Evolutionary conservation across 2,329 filamentous ascomycete species (phyloP), one percentile per base, ranked within the genome.

Genomic region (Phialophora verrucosa): DNA sequence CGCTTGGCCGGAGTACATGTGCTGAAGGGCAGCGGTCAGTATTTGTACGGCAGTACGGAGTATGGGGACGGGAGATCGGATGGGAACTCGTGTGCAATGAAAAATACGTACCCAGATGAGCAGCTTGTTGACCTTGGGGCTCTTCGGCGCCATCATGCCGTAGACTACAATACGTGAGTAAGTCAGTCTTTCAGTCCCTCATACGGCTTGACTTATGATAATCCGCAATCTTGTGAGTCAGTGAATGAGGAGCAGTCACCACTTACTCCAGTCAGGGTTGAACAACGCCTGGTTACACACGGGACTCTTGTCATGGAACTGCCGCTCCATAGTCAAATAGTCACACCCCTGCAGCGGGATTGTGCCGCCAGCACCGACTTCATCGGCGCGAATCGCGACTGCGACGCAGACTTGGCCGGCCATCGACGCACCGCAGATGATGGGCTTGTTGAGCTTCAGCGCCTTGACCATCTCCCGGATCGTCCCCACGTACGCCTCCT

Each of bases 341-440:
- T 76, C 74, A 54, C 72, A 75, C 10, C 73, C 70, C 42, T 83
- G 81, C 25, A 83, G 68, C 25, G 82, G 81, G 65, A 83, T 83
- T 0, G 78, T 78, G 17, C 82, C 82, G 12, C 76, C 77, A 62
- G 79, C 80, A 10, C 80, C 80, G 23, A 83, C 80, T 70, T 84
- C 81, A 49, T 79, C 79, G 38, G 80, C 76, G 42, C 81, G 75
- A 11, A 81, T 79, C 2, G 82, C 81, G 3, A 83, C 81, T 1
- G 81, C 81, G 8, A 83, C 70, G 64, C 81, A 83, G 6, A 81
- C 81, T 62, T 83, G 81, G 0, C 82, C 82, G 0, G 81, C 82
- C 82, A 83, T 83, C n/a, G 78, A 79, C 3, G 82, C 81, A 60
- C 82, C 82, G 62, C 49, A 51, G 49, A 51, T 51, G 49, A 51